Evolutionary conservation across 2,329 filamentous ascomycete species (phyloP).

Genomic region (Albophoma yamanashiensis): DNA sequence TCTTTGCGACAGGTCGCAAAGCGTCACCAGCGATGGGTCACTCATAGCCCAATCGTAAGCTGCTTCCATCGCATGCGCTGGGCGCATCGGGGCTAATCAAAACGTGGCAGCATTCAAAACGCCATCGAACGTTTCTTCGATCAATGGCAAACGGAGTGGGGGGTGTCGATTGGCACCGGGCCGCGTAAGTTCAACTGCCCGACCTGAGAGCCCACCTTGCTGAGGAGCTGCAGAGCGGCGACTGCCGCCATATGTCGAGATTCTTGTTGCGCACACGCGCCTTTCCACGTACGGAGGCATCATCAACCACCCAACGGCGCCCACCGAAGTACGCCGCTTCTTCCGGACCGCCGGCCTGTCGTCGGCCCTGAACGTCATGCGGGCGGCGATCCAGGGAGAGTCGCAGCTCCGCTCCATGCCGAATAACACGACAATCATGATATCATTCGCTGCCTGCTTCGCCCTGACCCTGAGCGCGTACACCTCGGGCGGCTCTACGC

Average conservation of each 20-base stretch:
- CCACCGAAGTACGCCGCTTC: conserved; percentile 59
- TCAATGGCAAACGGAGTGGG: conserved; percentile 55
- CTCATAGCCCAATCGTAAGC: conserved; percentile 37
- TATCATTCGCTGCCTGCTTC: conserved; percentile 63
- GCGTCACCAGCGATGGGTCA: conserved; percentile 35
- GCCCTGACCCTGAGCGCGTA: conserved; percentile 53
- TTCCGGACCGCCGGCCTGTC: conserved; percentile 63
- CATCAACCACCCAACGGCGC: conserved; percentile 63
- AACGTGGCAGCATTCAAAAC: conserved; percentile 31
- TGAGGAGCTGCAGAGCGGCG: conserved; percentile 22
- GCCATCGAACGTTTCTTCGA: conserved; percentile 57
- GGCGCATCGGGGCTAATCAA: neutral
- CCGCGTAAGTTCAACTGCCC: conserved; percentile 15
- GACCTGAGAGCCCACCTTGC: neutral
- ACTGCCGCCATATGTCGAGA: conserved; percentile 65
- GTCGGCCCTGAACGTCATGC: conserved; percentile 63
- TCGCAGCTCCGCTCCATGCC: conserved; percentile 62
- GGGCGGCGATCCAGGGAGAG: conserved; percentile 63
- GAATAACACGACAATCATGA: conserved; percentile 72
- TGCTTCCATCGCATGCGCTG: no score
- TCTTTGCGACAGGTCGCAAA: conserved; percentile 47
- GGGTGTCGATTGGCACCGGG: conserved; percentile 41
- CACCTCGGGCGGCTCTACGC: conserved; percentile 42
- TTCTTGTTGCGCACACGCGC: conserved; percentile 61
- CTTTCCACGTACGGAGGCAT: conserved; percentile 66